These are phyloP conservation scores for Yarrowia bubula DNA, from an alignment of 805 yeast species.

Conservation along the genomic window DNA sequence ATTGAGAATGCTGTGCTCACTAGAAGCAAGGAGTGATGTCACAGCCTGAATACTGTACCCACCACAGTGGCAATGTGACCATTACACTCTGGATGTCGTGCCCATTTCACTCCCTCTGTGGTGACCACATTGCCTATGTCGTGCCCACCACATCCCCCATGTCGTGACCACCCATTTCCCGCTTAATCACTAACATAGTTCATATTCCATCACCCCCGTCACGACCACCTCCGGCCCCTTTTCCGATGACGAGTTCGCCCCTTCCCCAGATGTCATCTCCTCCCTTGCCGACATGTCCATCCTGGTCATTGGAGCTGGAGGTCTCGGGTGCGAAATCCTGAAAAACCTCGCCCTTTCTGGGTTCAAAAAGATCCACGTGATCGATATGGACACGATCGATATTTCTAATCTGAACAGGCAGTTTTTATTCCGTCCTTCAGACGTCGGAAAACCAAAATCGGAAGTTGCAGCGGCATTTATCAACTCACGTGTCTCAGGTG, in stretches of 20 bases:
- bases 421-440: slow-evolving; percentile 59
- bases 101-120: no score
- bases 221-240: slow-evolving; percentile 37
- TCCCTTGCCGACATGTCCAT: slow-evolving; percentile 12
- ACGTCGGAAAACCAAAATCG: slow-evolving; percentile 68
- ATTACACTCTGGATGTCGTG: no score
- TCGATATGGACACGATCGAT: slow-evolving; percentile 83
- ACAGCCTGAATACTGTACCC: no score
- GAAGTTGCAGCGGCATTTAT: slow-evolving; percentile 62
- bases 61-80: no score
- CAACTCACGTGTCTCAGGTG: slow-evolving; percentile 43
- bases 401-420: slow-evolving; percentile 74
- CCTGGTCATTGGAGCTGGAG: slow-evolving; percentile 69
- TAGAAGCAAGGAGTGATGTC: no score
- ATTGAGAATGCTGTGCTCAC: no score
- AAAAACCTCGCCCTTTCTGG: slow-evolving; percentile 73
- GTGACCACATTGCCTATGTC: no score
- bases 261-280: slow-evolving; percentile 37
- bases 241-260: slow-evolving; percentile 41
- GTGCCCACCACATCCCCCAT: no score
- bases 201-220: background rate
- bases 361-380: slow-evolving; percentile 59
- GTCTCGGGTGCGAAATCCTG: slow-evolving; percentile 76
- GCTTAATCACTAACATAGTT: background rate
- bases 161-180: background rate